Evolutionary conservation across 257 asterid genomes (phyloP), one percentile per base, ranked within the genome.

Genomic region (Paulownia fortunei): DNA sequence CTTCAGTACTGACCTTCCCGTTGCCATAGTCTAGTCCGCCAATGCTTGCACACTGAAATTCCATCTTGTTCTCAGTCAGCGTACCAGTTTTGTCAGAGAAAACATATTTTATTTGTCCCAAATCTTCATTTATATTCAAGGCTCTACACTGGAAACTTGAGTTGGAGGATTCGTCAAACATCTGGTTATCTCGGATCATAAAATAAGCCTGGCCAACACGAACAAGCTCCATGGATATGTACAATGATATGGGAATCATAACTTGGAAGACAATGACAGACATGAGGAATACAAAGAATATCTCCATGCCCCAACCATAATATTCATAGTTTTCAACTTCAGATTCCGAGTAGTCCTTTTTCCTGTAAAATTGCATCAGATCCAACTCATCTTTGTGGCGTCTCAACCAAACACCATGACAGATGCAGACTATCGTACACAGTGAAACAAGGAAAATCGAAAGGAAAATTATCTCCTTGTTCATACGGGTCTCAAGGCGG

Each of bases 21-120:
- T 84, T 82, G 74, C 82, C 81, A 63, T 87, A 92, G 58, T 93
- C 94, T 58, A 85, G 86, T 32, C 99, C 97, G 37, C 89, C 89
- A 68, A 96, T 85, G 88, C 98, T 93, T 15, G 98, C 98, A 85
- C 97, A 89, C 60, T 86, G 92, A 86, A 96, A 96, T 49, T 96
- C 99, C 99, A 96, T 96, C 89, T 96, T 96, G 92, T 96, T 96
- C 89, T 93, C 99, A 52, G 99, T 96, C 74, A 96, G 79, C 0
- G 99, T 96, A 26, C 99, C 99, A 8, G 99, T 96, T 89, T 93
- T 96, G 68, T 96, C 99, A 16, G 99, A 93, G 86, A 96, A 96
- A n/a, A 96, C 87, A 51, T 96, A 96, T 68, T 92, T 93, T 81
- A 96, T 91, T 87, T 96, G 98, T 75, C 99, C 99, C 94, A 96